Base-by-base conservation (phyloP, 352 stramenopile species). In the Globisporangium spiculum region DNA sequence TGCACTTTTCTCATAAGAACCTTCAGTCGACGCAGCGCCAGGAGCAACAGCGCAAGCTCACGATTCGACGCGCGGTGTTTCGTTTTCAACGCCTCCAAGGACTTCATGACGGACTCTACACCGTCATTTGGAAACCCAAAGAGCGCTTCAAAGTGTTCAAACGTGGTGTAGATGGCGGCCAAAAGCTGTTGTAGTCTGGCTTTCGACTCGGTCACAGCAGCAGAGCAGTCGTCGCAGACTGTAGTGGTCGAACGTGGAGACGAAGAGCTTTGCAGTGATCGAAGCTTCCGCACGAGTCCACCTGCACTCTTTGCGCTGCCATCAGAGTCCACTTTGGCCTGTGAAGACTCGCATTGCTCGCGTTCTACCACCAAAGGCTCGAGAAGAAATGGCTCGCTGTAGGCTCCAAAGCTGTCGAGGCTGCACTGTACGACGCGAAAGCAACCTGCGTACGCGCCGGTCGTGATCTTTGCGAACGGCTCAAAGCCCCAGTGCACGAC, bases 391-490 rank as follows among this genome's bases (percentile, higher is more conserved):
- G 83, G 78, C 18, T 86, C 74, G 16, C 79, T 80, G 54, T 89
- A 92, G 0, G 4, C n/a, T 20, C 81, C 72, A 8, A 78, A 76
- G 3, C 48, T 54, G 65, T 92, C 84, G 4, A 89, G 57, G 32
- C 81, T 92, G 65, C 81, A 90, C 50, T 76, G 63, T 7, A 75
- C 75, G n/a, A 91, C 81, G 0, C 84, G 82, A 30, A 92, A 63
- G 10, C 75, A 86, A 3, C 80, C 86, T 26, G 84, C 86, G 61
- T 83, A 92, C 0, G 84, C 67, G 7, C 81, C 70, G 14, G 79
- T 89, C 0, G 68, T 70, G 10, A 92, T 70, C 9, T 73, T 68
- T 0, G 76, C 60, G 24, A 76, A 83, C 1, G 74, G 77, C 48
- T 81, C 72, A 30, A 76, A 70, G 6, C 84, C 86, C 1, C 65